A percentile compares a stretch with the other conserved stretches of the same genome.
Evolutionary conservation across 2,329 filamentous ascomycete species (phyloP).

Genomic region (Pseudopithomyces chartarum): DNA sequence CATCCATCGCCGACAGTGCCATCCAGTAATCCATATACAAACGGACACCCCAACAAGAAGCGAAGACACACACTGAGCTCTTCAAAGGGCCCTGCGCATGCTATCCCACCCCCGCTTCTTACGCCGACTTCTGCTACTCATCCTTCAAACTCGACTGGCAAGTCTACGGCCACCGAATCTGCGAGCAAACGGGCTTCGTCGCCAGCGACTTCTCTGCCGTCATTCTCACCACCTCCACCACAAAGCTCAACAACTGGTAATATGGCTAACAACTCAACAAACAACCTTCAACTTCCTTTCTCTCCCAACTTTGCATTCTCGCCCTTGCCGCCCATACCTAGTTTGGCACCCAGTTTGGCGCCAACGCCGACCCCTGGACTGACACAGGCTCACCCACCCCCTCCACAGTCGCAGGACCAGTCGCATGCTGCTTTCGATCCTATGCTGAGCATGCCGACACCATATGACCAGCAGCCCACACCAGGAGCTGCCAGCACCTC

Average conservation of each 20-base stretch:
- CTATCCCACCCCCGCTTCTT: slow-evolving; percentile 27
- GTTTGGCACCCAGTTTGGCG: slow-evolving; percentile 38
- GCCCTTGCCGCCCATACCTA: slow-evolving; percentile 39
- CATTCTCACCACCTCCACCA: slow-evolving; percentile 36
- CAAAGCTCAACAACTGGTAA: slow-evolving; percentile 20
- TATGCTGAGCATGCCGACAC: slow-evolving; percentile 49
- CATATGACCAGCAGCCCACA: slow-evolving; percentile 51
- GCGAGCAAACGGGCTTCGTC: slow-evolving; percentile 26
- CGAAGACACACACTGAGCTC: slow-evolving; percentile 36
- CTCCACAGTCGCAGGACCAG: slow-evolving; percentile 19
- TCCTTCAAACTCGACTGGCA: slow-evolving; percentile 22
- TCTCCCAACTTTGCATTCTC: slow-evolving; percentile 49
- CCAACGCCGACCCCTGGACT: slow-evolving; percentile 35
- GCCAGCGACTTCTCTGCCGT: slow-evolving; percentile 26
- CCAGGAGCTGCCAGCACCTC: slow-evolving; percentile 51
- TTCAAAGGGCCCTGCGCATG: slow-evolving; percentile 24
- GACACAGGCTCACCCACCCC: slow-evolving; percentile 15
- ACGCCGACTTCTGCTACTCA: slow-evolving; percentile 39
- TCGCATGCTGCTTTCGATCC: slow-evolving; percentile 36
- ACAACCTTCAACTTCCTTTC: slow-evolving; percentile 40
- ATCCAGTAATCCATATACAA: slow-evolving; percentile 32
- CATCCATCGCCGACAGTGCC: slow-evolving; percentile 26
- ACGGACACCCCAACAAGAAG: slow-evolving; percentile 41
- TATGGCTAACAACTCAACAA: slow-evolving; percentile 17
- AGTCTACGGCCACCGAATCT: slow-evolving; percentile 19